These are phyloP conservation scores for Plasmopara viticola DNA, from an alignment of 352 stramenopile genomes.

Conservation along the genomic window DNA sequence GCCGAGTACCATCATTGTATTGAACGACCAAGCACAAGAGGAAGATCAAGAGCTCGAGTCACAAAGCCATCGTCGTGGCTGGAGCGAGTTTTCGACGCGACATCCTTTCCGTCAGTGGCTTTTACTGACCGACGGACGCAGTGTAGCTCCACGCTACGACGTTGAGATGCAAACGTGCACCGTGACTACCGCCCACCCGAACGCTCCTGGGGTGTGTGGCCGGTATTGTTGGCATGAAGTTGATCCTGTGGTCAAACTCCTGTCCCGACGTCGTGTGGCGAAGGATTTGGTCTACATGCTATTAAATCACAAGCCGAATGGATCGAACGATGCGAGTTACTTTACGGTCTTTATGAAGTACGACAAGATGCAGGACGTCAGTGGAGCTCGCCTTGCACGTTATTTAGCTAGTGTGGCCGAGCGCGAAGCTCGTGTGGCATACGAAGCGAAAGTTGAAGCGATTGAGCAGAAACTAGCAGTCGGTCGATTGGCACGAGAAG, in stretches of 20 bases:
- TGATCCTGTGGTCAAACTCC: conserved; percentile 20
- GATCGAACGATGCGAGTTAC: conserved; percentile 36
- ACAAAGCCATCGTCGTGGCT: conserved; percentile 44
- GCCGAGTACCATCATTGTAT: conserved; percentile 43
- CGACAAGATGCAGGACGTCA: conserved; percentile 46
- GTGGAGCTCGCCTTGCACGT: conserved; percentile 29
- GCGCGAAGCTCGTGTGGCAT: conserved; percentile 35
- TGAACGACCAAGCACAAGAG: conserved; percentile 32
- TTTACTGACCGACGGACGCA: conserved; percentile 10
- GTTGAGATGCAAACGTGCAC: conserved; percentile 43
- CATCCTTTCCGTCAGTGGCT: conserved; percentile 51
- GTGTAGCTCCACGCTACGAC: conserved; percentile 35
- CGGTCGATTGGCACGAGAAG: conserved; percentile 44
- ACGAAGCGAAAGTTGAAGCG: conserved; percentile 49
- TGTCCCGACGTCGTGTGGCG: conserved; percentile 42
- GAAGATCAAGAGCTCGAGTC: conserved; percentile 33
- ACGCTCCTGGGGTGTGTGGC: conserved; percentile 46
- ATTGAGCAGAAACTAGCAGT: conserved; percentile 65
- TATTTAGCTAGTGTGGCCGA: conserved; percentile 44
- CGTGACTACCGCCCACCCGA: conserved; percentile 44
- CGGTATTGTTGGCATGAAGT: conserved; percentile 63
- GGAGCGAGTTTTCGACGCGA: conserved; percentile 28
- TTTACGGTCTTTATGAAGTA: conserved; percentile 49
- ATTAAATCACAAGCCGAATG: conserved; percentile 31
- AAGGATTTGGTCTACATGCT: conserved; percentile 54